Evolutionary conservation across 208 protist genomes (phyloP).

Genomic region (Wallacemonas rigidus): DNA sequence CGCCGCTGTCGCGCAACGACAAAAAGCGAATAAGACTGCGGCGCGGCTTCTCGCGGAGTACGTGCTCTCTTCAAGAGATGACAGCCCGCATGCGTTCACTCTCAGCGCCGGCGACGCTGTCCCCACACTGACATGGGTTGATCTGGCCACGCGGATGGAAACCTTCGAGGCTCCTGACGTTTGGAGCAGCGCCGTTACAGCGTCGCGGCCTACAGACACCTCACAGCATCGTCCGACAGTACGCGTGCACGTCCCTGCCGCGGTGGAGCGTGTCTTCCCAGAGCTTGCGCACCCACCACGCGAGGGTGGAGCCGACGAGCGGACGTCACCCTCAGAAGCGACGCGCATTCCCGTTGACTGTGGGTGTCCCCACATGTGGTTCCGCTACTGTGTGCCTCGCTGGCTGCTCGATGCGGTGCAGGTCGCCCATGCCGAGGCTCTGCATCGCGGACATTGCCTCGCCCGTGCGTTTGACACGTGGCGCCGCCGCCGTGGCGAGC

Average conservation of each 20-base stretch:
- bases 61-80: background rate
- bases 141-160: conserved; percentile 8
- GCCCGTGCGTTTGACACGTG: conserved; percentile 32
- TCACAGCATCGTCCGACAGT: background rate
- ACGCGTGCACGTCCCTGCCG: conserved; percentile 10
- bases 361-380: conserved; percentile 67
- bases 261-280: conserved; percentile 25
- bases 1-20: no score
- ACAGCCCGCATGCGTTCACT: background rate
- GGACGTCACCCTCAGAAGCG: no score
- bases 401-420: conserved; percentile 38
- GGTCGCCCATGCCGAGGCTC: conserved; percentile 44
- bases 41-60: conserved; percentile 14
- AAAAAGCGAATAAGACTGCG: conserved; percentile 2
- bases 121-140: background rate
- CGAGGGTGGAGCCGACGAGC: background rate
- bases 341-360: conserved; percentile 19
- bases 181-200: background rate
- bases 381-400: conserved; percentile 46
- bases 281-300: background rate
- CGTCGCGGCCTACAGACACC: no score
- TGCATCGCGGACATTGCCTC: conserved; percentile 27
- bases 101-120: background rate
- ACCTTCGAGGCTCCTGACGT: background rate
- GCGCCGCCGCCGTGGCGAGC: conserved; percentile 56